These are phyloP conservation scores for Aphanomyces stellatus DNA, from an alignment of 352 stramenopile species.

Conservation along the genomic window DNA sequence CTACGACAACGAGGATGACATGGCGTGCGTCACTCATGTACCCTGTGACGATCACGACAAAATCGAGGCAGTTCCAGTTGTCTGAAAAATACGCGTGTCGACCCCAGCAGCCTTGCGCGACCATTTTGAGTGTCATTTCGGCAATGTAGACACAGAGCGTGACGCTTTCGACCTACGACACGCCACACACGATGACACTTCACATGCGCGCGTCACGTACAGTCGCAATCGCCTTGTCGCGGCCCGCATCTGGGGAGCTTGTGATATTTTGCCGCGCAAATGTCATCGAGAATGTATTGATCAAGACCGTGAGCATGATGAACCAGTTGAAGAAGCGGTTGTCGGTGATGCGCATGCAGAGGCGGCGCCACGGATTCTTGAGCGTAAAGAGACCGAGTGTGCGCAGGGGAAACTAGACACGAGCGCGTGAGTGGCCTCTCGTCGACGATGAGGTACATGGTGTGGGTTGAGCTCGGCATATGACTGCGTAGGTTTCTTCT, in stretches of 20 bases:
- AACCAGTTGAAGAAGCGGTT: conserved; percentile 62
- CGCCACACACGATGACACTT: not conserved
- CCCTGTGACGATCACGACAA: conserved; percentile 85
- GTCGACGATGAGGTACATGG: too few relatives aligned
- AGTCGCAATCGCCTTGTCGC: not conserved
- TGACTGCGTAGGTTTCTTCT: too few relatives aligned
- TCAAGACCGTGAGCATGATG: conserved; percentile 76
- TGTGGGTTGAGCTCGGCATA: too few relatives aligned
- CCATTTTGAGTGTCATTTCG: conserved; percentile 84
- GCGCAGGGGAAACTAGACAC: not conserved
- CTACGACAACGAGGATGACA: not conserved
- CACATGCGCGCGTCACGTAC: not conserved
- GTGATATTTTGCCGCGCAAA: conserved; percentile 70
- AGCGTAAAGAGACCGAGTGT: not conserved
- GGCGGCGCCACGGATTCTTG: not conserved
- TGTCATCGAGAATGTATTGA: conserved; percentile 80
- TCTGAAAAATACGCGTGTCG: conserved; percentile 72
- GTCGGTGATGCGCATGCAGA: not conserved
- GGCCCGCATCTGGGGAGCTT: not conserved
- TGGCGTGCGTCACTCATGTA: conserved; percentile 29
- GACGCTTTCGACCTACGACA: conserved; percentile 22
- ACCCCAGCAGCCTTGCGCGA: conserved; percentile 65
- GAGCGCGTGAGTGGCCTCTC: not conserved
- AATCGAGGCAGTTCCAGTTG: conserved; percentile 89
- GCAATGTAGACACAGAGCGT: conserved; percentile 64